phyloP scores from a whole-genome alignment of 768 basidiomycete genomes.

The Lanmaoa rubissima region DNA sequence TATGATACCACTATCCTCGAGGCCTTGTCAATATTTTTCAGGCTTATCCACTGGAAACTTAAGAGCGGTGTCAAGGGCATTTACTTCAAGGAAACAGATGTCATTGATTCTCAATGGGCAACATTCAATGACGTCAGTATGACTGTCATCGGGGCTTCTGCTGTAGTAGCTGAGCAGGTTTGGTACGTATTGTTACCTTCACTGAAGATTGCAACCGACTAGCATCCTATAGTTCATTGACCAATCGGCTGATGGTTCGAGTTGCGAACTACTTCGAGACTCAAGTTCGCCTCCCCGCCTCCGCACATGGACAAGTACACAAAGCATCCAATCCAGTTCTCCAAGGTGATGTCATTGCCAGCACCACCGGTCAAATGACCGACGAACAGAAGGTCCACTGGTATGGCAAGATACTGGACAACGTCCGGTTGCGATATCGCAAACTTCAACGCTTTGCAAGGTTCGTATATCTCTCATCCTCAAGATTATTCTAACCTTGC shows the following conservation, averaged over 20 bases:
- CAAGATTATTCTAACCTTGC: slow-evolving; percentile 2
- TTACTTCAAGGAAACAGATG: slow-evolving; percentile 96
- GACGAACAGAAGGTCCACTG: slow-evolving; percentile 81
- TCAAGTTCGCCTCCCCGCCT: slow-evolving; percentile 76
- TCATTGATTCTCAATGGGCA: slow-evolving; percentile 95
- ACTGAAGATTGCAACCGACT: not conserved
- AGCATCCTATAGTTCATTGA: slow-evolving; percentile 62
- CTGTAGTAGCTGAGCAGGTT: slow-evolving; percentile 91
- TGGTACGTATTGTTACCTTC: slow-evolving; percentile 54
- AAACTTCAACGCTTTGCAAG: slow-evolving; percentile 93
- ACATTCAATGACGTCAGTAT: slow-evolving; percentile 92
- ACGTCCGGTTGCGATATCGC: slow-evolving; percentile 85
- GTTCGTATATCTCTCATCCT: slow-evolving; percentile 36
- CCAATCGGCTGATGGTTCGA: slow-evolving; percentile 89
- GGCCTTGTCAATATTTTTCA: slow-evolving; percentile 87
- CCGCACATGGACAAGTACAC: slow-evolving; percentile 32
- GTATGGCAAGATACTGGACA: slow-evolving; percentile 93
- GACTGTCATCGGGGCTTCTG: slow-evolving; percentile 81
- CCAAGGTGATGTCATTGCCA: slow-evolving; percentile 36
- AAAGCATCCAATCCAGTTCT: slow-evolving; percentile 35
- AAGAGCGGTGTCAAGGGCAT: slow-evolving; percentile 90
- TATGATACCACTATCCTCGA: slow-evolving; percentile 90
- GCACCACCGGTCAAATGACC: slow-evolving; percentile 55
- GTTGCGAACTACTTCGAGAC: slow-evolving; percentile 94
- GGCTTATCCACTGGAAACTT: slow-evolving; percentile 91